These are phyloP conservation scores for Leucosporidium yakuticum DNA, from an alignment of 768 basidiomycete genomes.

Conservation along the genomic window DNA sequence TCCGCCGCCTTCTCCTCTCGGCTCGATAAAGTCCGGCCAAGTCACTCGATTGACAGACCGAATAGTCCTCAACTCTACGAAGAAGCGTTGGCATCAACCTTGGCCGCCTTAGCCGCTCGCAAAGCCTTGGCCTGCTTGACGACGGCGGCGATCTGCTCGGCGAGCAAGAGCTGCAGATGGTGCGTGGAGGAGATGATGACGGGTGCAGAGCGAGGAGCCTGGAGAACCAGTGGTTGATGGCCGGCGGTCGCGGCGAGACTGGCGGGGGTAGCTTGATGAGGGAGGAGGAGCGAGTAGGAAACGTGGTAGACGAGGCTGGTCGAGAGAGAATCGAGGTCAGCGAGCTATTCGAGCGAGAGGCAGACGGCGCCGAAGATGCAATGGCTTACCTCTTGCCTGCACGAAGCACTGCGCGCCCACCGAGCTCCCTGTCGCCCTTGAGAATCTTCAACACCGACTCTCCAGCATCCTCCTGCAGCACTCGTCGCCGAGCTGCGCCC, in stretches of 20 bases:
- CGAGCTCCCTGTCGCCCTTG: constrained; percentile 13
- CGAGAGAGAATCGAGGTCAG: not conserved
- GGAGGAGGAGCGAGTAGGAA: constrained; percentile 17
- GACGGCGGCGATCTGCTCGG: too few species aligned
- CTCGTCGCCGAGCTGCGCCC: constrained; percentile 1
- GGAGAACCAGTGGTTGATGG: constrained; percentile 11
- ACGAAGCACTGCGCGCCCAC: constrained; percentile 16
- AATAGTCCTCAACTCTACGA: too few species aligned
- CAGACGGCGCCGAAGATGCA: not conserved
- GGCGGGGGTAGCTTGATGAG: not conserved
- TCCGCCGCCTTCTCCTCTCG: too few species aligned
- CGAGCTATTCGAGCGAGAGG: too few species aligned
- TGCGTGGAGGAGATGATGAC: constrained; percentile 5
- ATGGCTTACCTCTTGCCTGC: not conserved
- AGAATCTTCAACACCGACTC: constrained; percentile 3
- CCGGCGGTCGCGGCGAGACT: not conserved
- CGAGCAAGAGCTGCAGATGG: too few species aligned
- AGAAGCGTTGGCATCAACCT: too few species aligned
- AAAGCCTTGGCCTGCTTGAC: too few species aligned
- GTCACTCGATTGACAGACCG: too few species aligned
- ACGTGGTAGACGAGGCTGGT: constrained; percentile 21
- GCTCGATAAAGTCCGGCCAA: too few species aligned
- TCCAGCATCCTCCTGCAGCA: not conserved
- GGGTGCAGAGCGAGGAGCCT: constrained; percentile 8
- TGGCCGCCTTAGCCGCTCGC: too few species aligned